These are phyloP conservation scores for Xylaria sp. DNA, from an alignment of 2,329 filamentous ascomycete species.

Conservation along the genomic window DNA sequence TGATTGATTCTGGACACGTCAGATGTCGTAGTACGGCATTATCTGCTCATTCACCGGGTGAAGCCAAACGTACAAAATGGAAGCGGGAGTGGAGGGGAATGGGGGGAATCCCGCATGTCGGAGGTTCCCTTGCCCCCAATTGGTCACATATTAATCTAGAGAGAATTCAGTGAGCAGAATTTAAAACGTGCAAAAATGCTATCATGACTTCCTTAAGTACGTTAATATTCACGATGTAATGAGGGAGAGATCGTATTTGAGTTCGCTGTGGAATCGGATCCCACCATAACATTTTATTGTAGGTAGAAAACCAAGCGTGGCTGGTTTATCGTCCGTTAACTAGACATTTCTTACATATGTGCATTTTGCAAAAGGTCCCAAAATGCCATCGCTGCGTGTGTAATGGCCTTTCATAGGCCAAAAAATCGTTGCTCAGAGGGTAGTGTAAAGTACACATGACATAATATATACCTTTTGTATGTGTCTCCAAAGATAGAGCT, in stretches of 20 bases:
- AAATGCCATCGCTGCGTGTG: neutral
- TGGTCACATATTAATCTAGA: constrained; percentile 9
- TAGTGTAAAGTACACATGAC: neutral
- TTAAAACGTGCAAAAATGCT: neutral
- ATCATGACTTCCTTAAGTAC: neutral
- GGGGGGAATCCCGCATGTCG: neutral
- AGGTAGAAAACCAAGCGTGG: neutral
- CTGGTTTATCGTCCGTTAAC: neutral
- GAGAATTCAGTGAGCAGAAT: neutral
- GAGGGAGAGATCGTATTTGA: neutral
- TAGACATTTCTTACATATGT: neutral
- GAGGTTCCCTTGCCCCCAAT: constrained; percentile 2
- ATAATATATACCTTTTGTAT: neutral
- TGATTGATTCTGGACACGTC: neutral
- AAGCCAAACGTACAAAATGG: neutral
- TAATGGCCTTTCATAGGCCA: neutral
- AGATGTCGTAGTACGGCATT: neutral
- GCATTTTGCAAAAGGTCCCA: neutral
- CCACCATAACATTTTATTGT: neutral
- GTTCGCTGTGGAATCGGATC: neutral
- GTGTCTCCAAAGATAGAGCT: neutral
- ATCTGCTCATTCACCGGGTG: neutral
- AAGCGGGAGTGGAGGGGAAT: constrained; percentile 10
- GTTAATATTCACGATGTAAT: neutral
- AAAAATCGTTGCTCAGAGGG: neutral